Percentiles rank a stretch among this genome's conserved stretches.
Evolutionary conservation across 192 early-diverging fungal species (phyloP).

Genomic region (Coemansia sp.): DNA sequence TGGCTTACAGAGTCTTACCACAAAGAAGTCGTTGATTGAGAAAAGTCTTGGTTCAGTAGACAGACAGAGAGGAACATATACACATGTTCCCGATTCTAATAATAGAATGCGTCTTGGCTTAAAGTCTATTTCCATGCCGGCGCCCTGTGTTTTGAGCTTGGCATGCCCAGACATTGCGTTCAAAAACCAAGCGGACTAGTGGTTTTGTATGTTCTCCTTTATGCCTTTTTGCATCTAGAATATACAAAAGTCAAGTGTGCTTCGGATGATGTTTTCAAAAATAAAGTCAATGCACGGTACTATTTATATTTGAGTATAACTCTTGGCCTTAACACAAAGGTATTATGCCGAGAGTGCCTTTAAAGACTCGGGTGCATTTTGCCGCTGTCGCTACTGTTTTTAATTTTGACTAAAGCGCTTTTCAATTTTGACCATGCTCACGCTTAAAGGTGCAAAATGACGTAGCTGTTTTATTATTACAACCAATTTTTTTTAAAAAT

Average conservation of each 20-base stretch:
- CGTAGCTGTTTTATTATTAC: not conserved
- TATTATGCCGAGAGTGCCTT: not conserved
- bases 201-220: not conserved
- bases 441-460: not conserved
- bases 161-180: not conserved
- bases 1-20: no score
- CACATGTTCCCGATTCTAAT: no score
- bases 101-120: no score
- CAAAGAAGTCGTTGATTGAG: no score
- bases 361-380: not conserved
- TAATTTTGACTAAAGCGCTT: not conserved
- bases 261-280: not conserved
- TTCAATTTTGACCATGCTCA: not conserved
- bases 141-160: not conserved
- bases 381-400: not conserved
- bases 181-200: not conserved
- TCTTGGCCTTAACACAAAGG: not conserved
- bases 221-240: not conserved
- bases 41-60: no score
- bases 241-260: not conserved
- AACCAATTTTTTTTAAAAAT: conserved; percentile 6
- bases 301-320: no score
- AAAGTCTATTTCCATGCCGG: not conserved
- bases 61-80: no score
- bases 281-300: no score